A percentile compares a stretch with the other conserved stretches of the same genome.
These are phyloP conservation scores for Phytomonas francai DNA, from an alignment of 208 protist species.

Conservation along the genomic window DNA sequence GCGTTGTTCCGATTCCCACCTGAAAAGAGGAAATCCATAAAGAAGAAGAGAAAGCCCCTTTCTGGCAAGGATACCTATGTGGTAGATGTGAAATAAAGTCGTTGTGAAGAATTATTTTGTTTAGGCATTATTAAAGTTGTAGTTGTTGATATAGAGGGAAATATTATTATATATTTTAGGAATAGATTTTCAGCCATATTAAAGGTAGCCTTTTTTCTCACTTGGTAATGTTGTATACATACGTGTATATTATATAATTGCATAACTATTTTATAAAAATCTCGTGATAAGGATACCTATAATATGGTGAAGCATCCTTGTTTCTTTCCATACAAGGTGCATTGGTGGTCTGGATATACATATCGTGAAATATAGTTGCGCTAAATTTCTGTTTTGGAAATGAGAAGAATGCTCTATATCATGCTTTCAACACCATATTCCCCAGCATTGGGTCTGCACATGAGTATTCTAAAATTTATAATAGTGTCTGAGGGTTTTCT, in stretches of 20 bases:
- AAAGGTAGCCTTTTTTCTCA: not conserved
- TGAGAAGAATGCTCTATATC: not conserved
- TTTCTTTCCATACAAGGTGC: not conserved
- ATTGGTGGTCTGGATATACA: not conserved
- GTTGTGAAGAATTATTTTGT: not conserved
- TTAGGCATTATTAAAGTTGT: not conserved
- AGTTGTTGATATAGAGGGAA: not conserved
- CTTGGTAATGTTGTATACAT: not conserved
- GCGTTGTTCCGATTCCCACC: slow-evolving; percentile 43
- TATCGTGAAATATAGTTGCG: not conserved
- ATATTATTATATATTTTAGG: not conserved
- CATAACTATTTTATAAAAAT: slow-evolving; percentile 4
- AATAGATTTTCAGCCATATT: not conserved
- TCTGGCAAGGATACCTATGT: slow-evolving; percentile 5
- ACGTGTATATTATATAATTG: not conserved
- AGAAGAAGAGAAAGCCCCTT: slow-evolving; percentile 34
- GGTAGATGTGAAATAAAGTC: slow-evolving; percentile 1
- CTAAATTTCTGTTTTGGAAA: not conserved
- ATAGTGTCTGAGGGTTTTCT: not conserved
- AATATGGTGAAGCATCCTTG: not conserved
- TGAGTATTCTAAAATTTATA: not conserved
- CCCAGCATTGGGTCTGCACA: not conserved
- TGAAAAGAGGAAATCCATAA: not conserved
- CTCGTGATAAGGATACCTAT: not conserved
- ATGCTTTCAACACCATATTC: not conserved